Evolutionary conservation across 352 stramenopile species (phyloP), one percentile per base, ranked within the genome.

Genomic region (Peronospora destructor): DNA sequence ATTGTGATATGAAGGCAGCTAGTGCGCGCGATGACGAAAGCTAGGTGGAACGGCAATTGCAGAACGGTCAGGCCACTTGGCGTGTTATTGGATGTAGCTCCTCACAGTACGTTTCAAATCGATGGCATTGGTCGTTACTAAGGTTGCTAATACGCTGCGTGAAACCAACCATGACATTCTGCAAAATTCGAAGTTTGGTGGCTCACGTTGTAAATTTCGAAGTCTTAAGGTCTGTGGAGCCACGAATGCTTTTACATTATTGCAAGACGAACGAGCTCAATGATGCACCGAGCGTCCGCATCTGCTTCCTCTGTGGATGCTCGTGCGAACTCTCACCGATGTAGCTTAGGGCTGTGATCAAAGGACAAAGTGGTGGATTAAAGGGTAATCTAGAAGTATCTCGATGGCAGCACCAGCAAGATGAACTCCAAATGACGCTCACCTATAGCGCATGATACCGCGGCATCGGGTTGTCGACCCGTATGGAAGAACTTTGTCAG

Each of bases 391-490:
- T 50, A 13, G 14, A n/a, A 36, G n/a, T 0, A 39, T 56, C 5
- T 35, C 44, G 16, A 61, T 58, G 25, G 38, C 23, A 17, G 12
- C 73, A 17, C 56, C 64, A 10, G 56, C 59, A 17, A 30, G 76
- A 11, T 0, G 71, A 80, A 44, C 88, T 85, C 38, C 63, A 75
- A 19, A 87, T 92, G 79, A 91, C 76, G 7, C 49, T 87, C 39
- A 89, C 85, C n/a, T 6, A 92, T 91, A 79, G 77, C 71, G 1
- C 45, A 77, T 4, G 67, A 85, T 3, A 88, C 78, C 89, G 30
- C 70, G 78, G 5, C 76, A 90, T 36, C 76, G 82, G 6, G 82
- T 73, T 1, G 52, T n/a, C 49, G 90, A 0, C 28, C 60, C 0
- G 49, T 60, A 12, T 92, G 82, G 82, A 79, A 92, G 47, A 57